Conservation (phyloP, 2,329 filamentous ascomycete genomes). For the Penicillium capsulatum region DNA sequence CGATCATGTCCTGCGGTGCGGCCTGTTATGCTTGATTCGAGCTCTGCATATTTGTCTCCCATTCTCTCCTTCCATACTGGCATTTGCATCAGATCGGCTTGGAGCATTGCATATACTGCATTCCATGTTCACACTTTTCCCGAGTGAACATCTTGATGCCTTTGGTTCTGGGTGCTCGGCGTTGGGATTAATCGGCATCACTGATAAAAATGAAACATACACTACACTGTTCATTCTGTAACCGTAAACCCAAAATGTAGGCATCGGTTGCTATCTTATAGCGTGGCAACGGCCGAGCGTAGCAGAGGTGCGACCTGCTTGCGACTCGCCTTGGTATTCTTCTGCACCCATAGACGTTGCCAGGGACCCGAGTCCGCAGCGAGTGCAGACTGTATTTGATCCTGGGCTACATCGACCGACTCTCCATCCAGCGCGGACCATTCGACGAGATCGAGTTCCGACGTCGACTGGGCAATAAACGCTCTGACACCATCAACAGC, state of each 20-base stretch:
- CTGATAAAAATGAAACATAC: constrained; percentile 3
- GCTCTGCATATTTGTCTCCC: background rate
- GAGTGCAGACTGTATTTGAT: constrained; percentile 16
- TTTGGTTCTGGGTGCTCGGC: constrained; percentile 9
- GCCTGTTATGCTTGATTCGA: background rate
- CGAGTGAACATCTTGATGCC: background rate
- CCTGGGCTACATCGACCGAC: constrained; percentile 13
- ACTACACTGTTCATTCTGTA: too few species aligned
- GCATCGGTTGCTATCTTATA: constrained; percentile 8
- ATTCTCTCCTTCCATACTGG: constrained; percentile 15
- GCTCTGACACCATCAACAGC: constrained; percentile 43
- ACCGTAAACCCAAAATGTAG: too few species aligned
- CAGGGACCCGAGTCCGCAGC: constrained; percentile 29
- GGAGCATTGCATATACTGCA: constrained; percentile 23
- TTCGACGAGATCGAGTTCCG: constrained; percentile 42
- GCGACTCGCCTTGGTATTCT: constrained; percentile 54
- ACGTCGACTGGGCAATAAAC: constrained; percentile 41
- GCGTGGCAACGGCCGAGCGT: constrained; percentile 42
- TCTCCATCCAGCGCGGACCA: constrained; percentile 30
- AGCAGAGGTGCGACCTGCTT: constrained; percentile 61
- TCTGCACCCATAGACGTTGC: constrained; percentile 54
- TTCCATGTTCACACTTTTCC: constrained; percentile 5
- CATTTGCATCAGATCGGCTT: constrained; percentile 25
- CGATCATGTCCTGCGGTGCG: background rate
- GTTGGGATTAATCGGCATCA: constrained; percentile 6